Evolutionary conservation across 352 stramenopile species (phyloP), one percentile per base, ranked within the genome.

Genomic region (Hyaloperonospora arabidopsidis): DNA sequence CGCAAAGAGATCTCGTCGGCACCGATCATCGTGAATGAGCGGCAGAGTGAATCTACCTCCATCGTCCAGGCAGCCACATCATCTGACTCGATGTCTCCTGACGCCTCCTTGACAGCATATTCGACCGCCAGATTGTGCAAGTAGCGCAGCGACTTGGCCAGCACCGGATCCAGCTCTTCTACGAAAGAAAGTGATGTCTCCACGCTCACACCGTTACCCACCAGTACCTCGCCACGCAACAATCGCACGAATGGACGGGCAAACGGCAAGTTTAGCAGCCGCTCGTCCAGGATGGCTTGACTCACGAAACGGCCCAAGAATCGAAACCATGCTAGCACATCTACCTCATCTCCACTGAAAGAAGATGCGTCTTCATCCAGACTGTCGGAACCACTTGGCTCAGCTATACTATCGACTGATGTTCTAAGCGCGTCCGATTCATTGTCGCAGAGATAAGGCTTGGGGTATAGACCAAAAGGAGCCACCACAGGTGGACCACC

Each of bases 11-110:
- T 84, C 18, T 65, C 65, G 14, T 68, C 65, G 18, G 79, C 67
- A 19, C 86, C 86, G 3, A 90, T 70, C 28, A 95, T 65, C 23
- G 82, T 89, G 57, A 94, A 95, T 28, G 63, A 69, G 18, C 95
- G 49, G 25, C 67, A 81, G 61, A 96, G 80, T 29, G 63, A 59
- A 44, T 85, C 78, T 17, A 94, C 68, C 45, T 77, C 59, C 17
- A 49, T 45, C 40, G 48, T 36, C 60, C 59, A 72, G 1, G 44
- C 46, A 21, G 58, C 39, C 18, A 67, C 39, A 19, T 68, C 52
- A 13, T 65, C 54, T 17, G 65, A 53, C n/a, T 35, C 52, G n/a
- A 39, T 22, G 3, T 53, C 29, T 17, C 46, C 29, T 5, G 39
- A 44, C 19, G 45, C 44, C 15, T 52, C 19, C 34, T 38, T 58